Conservation (phyloP, 441 rosid genomes). For the Adansonia madagascariensis region DNA sequence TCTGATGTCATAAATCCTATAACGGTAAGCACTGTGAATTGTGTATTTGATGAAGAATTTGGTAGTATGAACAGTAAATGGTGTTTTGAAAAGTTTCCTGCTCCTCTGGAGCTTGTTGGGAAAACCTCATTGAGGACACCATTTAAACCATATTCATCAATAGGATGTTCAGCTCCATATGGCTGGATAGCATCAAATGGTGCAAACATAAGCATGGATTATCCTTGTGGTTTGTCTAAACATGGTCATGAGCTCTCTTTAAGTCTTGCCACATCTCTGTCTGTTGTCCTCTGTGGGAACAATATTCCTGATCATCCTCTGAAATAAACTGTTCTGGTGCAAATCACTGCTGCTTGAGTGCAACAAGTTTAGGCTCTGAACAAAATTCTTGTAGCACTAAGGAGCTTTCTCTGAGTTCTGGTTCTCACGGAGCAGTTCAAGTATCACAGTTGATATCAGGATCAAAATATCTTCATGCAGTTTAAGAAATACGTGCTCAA, state of each 20-base stretch:
- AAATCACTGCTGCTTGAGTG: slow-evolving; percentile 39
- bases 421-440: slow-evolving; percentile 39
- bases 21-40: slow-evolving; percentile 34
- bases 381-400: slow-evolving; percentile 53
- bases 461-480: slow-evolving; percentile 65
- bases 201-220: slow-evolving; percentile 33
- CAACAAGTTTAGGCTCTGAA: slow-evolving; percentile 47
- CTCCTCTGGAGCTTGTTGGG: slow-evolving; percentile 31
- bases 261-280: slow-evolving; percentile 68
- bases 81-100: slow-evolving; percentile 42
- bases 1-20: slow-evolving; percentile 43
- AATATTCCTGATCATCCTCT: slow-evolving; percentile 60
- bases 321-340: slow-evolving; percentile 48
- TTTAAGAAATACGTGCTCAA: slow-evolving; percentile 85
- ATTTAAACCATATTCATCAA: slow-evolving; percentile 45
- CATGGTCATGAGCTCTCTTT: slow-evolving; percentile 64
- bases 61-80: slow-evolving; percentile 41
- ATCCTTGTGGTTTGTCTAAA: slow-evolving; percentile 35
- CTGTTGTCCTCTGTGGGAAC: slow-evolving; percentile 37
- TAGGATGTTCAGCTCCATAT: slow-evolving; percentile 41
- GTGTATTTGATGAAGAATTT: slow-evolving; percentile 41
- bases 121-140: slow-evolving; percentile 36
- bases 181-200: slow-evolving; percentile 50
- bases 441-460: slow-evolving; percentile 50
- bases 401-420: slow-evolving; percentile 55